Evolutionary conservation across 75 land plant species (phyloP), one percentile per base, ranked within the genome.

Genomic region (Sequoia sempervirens): DNA sequence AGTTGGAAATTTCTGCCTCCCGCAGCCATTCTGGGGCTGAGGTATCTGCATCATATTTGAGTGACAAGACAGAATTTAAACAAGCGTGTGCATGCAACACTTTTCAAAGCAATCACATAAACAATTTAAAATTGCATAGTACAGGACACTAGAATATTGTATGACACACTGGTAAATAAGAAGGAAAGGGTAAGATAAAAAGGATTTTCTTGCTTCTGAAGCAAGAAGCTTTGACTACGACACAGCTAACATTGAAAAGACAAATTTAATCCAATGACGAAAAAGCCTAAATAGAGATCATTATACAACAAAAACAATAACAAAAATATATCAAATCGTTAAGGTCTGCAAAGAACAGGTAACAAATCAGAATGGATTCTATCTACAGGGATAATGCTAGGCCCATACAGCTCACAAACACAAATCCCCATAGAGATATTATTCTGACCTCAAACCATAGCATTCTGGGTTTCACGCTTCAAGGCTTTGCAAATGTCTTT

Each of bases 11-110:
- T 23, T 90, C 93, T 50, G 84, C 84, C 32, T 90, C 93, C 30
- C 85, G 93, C 37, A 86, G 68, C 91, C 93, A 89, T 50, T 90
- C 93, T 23, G 91, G 83, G 79, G 92, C 85, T 47, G 89, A 90
- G 56, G 91, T 85, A 87, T 87, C 94, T 94, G 87, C 64, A 76
- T 82, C 32, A 80, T 20, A 58, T 34, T 20, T 11, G 43, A 45
- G 3, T 78, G 30, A 12, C 28, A 78, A 26, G 45, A 26, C 30
- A 78, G 45, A 78, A 38, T 75, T 75, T 17, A 38, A 38, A 17
- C 18, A 40, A 9, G 9, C 43, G 0, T 37, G 4, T 18, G 38
- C 14, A 0, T 37, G 36, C 1, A 5, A 37, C 41, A 74, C 40
- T 12, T 12, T 15, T 56, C 61, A 56, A 74, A 72, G 14, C 40